Evolutionary conservation across 106 monocot genomes (phyloP), one percentile per base, ranked within the genome.

Genomic region (Apostasia shenzhenica): DNA sequence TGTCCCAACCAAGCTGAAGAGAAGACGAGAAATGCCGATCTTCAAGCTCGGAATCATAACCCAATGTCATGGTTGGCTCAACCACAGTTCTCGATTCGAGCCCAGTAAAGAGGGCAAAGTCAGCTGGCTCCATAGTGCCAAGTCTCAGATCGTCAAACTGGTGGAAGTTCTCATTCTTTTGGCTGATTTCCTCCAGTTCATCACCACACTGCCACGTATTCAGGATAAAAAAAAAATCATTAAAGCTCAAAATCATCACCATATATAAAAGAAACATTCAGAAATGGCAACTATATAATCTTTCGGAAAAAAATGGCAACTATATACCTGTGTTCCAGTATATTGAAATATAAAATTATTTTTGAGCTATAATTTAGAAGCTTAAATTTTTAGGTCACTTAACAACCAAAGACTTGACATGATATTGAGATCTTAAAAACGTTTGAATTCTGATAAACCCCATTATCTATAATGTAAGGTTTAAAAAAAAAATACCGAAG

Each of bases 1-100:
- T 49, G 54, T 71, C 78, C 92, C 88, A 88, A 38, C 63, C 83
- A 48, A 88, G 68, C 59, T 83, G 81, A 44, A 67, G 44, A 57
- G 79, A 62, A 50, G 76, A 56, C 26, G 62, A 45, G 39, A 55
- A 56, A 14, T 61, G 41, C 6, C 48, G 57, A 63, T 60, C 55
- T 7, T 55, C 72, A 6, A 77, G 55, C 14, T 75, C 73, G 38
- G 78, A 14, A 45, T 45, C 58, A 57, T 76, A 82, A 63, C 76
- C 78, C 45, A 81, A 83, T 47, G 72, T 78, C 61, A 88, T 71
- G 1, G 80, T 4, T 65, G 77, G 66, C 63, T 75, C 69, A 14
- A 80, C 37, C 58, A 51, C 43, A 2, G 73, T 66, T 6, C 39
- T 53, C 9, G 79, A 66, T 6, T 45, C 61, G 41, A 76, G 76